Evolutionary conservation across 2,329 filamentous ascomycete genomes (phyloP).

Genomic region (Clonostachys rhizophaga): DNA sequence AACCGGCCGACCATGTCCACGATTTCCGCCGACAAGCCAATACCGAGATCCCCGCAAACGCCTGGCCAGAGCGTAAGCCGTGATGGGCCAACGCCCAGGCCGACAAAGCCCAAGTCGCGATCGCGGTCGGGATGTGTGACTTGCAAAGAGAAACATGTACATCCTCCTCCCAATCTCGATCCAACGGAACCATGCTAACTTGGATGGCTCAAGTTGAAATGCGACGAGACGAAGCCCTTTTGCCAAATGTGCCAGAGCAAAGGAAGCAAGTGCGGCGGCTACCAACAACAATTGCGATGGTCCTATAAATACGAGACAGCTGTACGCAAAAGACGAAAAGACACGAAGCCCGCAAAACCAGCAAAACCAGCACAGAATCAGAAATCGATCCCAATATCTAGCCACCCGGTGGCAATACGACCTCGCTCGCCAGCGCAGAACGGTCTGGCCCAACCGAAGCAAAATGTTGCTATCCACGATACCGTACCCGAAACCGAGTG

Average conservation of each 20-base stretch:
- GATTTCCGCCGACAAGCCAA: no score
- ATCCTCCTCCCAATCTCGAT: background rate
- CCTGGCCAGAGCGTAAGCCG: no score
- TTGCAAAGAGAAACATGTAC: slow-evolving; percentile 10
- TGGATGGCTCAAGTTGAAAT: slow-evolving; percentile 14
- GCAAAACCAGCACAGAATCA: background rate
- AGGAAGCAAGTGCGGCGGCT: slow-evolving; percentile 17
- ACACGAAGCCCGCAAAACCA: background rate
- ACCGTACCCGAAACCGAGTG: background rate
- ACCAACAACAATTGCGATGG: slow-evolving; percentile 27
- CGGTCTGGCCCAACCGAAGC: no score
- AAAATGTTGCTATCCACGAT: background rate
- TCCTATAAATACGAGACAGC: slow-evolving; percentile 31
- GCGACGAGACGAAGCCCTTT: slow-evolving; percentile 19
- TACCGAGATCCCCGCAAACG: no score
- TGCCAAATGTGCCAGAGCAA: slow-evolving; percentile 16
- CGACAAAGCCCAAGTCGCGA: no score
- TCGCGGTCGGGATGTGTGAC: slow-evolving; percentile 7
- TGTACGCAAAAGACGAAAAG: slow-evolving; percentile 2
- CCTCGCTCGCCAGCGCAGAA: no score
- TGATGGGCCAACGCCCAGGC: no score
- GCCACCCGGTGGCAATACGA: background rate
- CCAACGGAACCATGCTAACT: background rate
- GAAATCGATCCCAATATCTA: background rate
- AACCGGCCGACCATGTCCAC: no score